Evolutionary conservation across 495 filamentous ascomycete genomes (phyloP).

Genomic region (Diplogelasinospora grovesii): DNA sequence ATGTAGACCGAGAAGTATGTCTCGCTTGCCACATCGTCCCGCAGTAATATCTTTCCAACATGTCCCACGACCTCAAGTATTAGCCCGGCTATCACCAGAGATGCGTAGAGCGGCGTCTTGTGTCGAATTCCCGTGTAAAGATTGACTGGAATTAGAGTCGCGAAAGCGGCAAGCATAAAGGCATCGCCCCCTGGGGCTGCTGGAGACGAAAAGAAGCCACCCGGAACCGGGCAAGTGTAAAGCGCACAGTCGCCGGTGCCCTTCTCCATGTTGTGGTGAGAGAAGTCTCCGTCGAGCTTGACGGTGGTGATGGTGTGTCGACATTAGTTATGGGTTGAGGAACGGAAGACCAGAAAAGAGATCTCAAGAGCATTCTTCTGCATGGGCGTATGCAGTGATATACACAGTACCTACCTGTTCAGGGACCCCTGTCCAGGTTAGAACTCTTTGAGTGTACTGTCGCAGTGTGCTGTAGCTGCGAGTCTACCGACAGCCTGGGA

Average conservation of each 20-base stretch:
- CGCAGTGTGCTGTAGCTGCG: too few species aligned
- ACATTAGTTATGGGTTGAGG: too few species aligned
- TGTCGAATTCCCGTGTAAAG: slow-evolving; percentile 33
- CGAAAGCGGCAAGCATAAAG: slow-evolving; percentile 35
- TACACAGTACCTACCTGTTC: too few species aligned
- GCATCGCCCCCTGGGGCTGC: slow-evolving; percentile 26
- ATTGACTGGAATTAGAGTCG: slow-evolving; percentile 27
- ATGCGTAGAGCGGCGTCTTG: slow-evolving; percentile 25
- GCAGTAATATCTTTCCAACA: slow-evolving; percentile 31
- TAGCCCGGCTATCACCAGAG: slow-evolving; percentile 26
- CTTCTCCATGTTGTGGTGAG: neutral
- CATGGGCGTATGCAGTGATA: too few species aligned
- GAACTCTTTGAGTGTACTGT: too few species aligned
- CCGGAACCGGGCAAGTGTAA: slow-evolving; percentile 9
- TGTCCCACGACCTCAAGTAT: slow-evolving; percentile 35
- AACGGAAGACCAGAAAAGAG: too few species aligned
- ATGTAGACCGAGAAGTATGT: slow-evolving; percentile 29
- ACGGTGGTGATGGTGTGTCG: neutral
- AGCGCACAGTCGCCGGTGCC: slow-evolving; percentile 8
- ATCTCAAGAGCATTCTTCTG: neutral
- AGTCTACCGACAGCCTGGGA: too few species aligned
- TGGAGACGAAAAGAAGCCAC: slow-evolving; percentile 22
- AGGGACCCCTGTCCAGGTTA: too few species aligned
- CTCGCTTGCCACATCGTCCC: slow-evolving; percentile 17
- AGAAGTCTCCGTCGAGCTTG: neutral